These are phyloP conservation scores for Wickerhamomyces bovis DNA, from an alignment of 805 yeast species.

Conservation along the genomic window DNA sequence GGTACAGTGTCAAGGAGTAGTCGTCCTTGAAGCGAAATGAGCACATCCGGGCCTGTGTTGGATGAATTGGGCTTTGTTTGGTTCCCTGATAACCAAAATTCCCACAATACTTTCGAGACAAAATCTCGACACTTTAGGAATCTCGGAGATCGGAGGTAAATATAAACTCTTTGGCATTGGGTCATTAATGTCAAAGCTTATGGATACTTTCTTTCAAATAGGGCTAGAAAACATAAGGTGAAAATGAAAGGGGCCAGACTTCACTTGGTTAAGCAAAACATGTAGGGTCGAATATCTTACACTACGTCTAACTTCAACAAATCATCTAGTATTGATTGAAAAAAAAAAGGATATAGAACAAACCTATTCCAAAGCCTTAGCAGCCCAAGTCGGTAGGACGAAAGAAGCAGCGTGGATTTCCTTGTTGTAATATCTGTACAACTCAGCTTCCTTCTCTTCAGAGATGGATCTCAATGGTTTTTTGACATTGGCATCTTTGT, in stretches of 20 bases:
- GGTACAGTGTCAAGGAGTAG: not conserved
- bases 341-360: too few relatives aligned
- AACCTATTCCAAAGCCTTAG: conserved; percentile 35
- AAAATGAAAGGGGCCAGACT: too few relatives aligned
- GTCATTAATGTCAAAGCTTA: too few relatives aligned
- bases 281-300: too few relatives aligned
- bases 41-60: not conserved
- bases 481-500: conserved; percentile 53
- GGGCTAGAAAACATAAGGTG: too few relatives aligned
- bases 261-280: too few relatives aligned
- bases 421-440: conserved; percentile 78
- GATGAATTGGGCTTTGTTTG: not conserved
- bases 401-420: conserved; percentile 84
- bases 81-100: not conserved
- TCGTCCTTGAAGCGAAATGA: not conserved
- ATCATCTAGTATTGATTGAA: not conserved
- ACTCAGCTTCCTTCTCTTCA: conserved; percentile 53
- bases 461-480: conserved; percentile 63
- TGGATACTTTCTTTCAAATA: too few relatives aligned
- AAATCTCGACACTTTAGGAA: too few relatives aligned
- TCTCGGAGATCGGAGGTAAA: not conserved
- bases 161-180: not conserved
- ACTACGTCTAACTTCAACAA: not conserved
- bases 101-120: not conserved
- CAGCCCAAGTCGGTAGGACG: conserved; percentile 89